Base-by-base conservation (phyloP, 768 basidiomycete species). In the Suillus discolor region DNA sequence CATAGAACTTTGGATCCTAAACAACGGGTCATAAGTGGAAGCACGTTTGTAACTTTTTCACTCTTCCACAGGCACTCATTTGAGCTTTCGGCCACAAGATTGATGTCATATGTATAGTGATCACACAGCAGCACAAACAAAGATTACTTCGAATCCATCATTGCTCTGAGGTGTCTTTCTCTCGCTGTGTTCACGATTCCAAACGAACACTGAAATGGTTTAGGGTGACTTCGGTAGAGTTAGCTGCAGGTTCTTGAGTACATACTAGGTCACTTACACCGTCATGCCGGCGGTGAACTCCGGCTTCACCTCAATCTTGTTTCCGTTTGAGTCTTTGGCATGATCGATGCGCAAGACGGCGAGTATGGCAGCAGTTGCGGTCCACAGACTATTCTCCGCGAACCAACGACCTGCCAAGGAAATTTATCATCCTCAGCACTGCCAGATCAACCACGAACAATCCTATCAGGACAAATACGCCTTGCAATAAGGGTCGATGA, bases 391-490 rank as follows among this genome's bases (percentile, higher is more conserved):
- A 6, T 45, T 39, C 16, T 63, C 62, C 31, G 51, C 62, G 4
- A 53, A 53, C 25, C 28, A 63, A 20, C 62, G 62, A 63, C 62
- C 62, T 63, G 51, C 7, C 62, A 11, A 39, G 28, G 7, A 8
- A 3, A 57, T 38, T 23, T 25, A 23, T 25, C 16, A 39, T 8
- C 7, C 57, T 2, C 23, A 15, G 16, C 36, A n/a, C 4, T 15
- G 15, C 23, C 15, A 39, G 20, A 47, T 31, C 2, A 49, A 7
- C 41, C 18, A n/a, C 9, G 6, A 39, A 11, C 18, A 3, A 41
- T 15, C 42, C 18, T 62, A 41, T 31, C 65, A 39, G 42, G 42
- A 63, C 62, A 63, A 8, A 39, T 57, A n/a, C 62, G 51, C 13
- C 62, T 62, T 31, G 31, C 1, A 31, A 25, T 9, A 13, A 25